Percentiles rank a stretch among this genome's conserved stretches.
Evolutionary conservation across 192 early-diverging fungal species (phyloP).

Genomic region (Podila epigama): DNA sequence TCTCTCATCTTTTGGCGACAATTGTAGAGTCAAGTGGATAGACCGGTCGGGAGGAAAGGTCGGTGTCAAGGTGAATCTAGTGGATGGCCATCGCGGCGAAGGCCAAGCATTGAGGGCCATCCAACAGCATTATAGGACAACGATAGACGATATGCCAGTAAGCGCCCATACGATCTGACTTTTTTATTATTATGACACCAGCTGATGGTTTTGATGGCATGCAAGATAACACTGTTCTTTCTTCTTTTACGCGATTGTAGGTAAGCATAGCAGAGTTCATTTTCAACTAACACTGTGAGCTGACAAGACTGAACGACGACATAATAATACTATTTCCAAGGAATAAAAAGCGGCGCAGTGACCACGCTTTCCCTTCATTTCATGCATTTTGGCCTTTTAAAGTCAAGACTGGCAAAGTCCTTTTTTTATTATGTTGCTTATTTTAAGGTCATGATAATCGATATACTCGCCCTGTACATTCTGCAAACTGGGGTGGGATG

Average conservation of each 20-base stretch:
- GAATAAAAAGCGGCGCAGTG: no score
- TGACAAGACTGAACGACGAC: no score
- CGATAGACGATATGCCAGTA: constrained; percentile 49
- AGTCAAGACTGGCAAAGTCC: no score
- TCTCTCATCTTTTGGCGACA: not conserved
- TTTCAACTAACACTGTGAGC: constrained; percentile 7
- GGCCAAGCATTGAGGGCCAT: constrained; percentile 28
- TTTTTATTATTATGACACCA: no score
- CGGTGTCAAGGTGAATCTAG: constrained; percentile 35
- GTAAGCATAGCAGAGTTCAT: constrained; percentile 42
- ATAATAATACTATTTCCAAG: no score
- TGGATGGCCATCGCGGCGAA: constrained; percentile 40
- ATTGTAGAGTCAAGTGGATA: constrained; percentile 42
- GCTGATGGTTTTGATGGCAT: no score
- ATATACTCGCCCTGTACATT: no score
- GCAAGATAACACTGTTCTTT: not conserved
- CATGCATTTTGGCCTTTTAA: no score
- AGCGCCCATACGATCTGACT: constrained; percentile 3
- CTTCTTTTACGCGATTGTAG: not conserved
- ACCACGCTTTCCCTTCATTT: no score
- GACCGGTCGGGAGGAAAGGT: constrained; percentile 35
- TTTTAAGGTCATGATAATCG: no score
- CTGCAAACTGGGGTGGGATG: no score
- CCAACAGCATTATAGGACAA: constrained; percentile 37
- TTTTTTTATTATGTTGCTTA: no score